A percentile compares a stretch with the other conserved stretches of the same genome.
Conservation (phyloP, 345 rosid species). For the Atalantia buxifolia region DNA sequence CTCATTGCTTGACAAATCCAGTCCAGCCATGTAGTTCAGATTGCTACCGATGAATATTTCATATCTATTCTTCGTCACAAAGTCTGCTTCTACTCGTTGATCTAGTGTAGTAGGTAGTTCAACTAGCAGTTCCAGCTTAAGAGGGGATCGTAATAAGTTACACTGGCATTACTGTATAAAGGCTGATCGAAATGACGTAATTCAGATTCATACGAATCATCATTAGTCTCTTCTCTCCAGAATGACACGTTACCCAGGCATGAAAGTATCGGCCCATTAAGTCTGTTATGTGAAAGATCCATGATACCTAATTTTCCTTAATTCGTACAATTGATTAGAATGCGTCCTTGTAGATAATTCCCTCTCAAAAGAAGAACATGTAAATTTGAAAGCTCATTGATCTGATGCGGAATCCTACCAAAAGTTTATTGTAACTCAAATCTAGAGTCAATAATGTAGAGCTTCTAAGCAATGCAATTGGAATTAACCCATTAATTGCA, state of each 20-base stretch:
- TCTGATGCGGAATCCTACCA: neutral
- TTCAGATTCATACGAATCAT: too few relatives aligned
- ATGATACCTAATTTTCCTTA: neutral
- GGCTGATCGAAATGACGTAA: too few relatives aligned
- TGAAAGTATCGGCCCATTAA: neutral
- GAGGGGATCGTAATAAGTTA: neutral
- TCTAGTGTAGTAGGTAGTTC: rapidly evolving
- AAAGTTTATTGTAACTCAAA: neutral
- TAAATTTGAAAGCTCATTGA: neutral
- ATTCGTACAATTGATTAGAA: neutral
- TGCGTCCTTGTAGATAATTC: neutral
- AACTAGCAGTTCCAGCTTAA: rapidly evolving
- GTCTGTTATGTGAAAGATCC: neutral
- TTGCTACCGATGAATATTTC: neutral
- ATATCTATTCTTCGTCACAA: neutral
- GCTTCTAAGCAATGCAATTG: neutral
- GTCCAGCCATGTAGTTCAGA: neutral
- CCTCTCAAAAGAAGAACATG: neutral
- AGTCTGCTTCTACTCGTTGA: too few relatives aligned
- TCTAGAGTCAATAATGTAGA: neutral
- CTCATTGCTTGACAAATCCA: neutral
- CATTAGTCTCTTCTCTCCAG: neutral
- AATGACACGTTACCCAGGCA: neutral
- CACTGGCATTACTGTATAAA: too few relatives aligned
- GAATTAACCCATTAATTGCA: neutral